Percentiles rank a stretch among this genome's conserved stretches.
Conservation (phyloP, 1,284 basidiomycete species). For the Pisolithus thermaeus region DNA sequence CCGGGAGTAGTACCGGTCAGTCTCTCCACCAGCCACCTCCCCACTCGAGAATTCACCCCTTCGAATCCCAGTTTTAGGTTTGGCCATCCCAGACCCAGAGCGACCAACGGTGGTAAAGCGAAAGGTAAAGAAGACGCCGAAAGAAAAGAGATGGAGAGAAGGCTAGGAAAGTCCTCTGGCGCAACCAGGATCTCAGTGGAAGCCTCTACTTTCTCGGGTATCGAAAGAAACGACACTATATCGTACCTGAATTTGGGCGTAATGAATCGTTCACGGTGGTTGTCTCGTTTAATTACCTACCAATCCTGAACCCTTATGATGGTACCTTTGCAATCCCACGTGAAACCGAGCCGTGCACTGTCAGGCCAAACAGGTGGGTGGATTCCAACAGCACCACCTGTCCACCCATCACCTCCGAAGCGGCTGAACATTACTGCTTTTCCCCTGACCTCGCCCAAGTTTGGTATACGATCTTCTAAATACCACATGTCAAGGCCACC, state of each 20-base stretch:
- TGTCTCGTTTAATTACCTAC: slow-evolving; percentile 36
- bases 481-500: slow-evolving; percentile 71
- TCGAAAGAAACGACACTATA: slow-evolving; percentile 68
- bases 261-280: background rate
- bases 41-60: slow-evolving; percentile 75
- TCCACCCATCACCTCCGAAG: slow-evolving; percentile 68
- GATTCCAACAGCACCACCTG: slow-evolving; percentile 68
- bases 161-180: slow-evolving; percentile 33
- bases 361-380: slow-evolving; percentile 82
- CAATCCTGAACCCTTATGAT: slow-evolving; percentile 77
- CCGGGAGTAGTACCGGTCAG: slow-evolving; percentile 26
- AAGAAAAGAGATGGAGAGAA: slow-evolving; percentile 67
- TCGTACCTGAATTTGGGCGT: slow-evolving; percentile 53
- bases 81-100: slow-evolving; percentile 79
- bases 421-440: slow-evolving; percentile 79
- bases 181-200: slow-evolving; percentile 50
- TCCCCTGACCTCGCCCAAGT: slow-evolving; percentile 75
- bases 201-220: slow-evolving; percentile 69
- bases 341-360: slow-evolving; percentile 62
- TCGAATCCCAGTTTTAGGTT: slow-evolving; percentile 67
- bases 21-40: slow-evolving; percentile 59
- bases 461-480: slow-evolving; percentile 71
- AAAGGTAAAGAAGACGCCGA: slow-evolving; percentile 80
- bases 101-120: slow-evolving; percentile 66
- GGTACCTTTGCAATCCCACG: slow-evolving; percentile 67